Conservation (phyloP, 495 filamentous ascomycete species). For the Rusavskia elegans region DNA sequence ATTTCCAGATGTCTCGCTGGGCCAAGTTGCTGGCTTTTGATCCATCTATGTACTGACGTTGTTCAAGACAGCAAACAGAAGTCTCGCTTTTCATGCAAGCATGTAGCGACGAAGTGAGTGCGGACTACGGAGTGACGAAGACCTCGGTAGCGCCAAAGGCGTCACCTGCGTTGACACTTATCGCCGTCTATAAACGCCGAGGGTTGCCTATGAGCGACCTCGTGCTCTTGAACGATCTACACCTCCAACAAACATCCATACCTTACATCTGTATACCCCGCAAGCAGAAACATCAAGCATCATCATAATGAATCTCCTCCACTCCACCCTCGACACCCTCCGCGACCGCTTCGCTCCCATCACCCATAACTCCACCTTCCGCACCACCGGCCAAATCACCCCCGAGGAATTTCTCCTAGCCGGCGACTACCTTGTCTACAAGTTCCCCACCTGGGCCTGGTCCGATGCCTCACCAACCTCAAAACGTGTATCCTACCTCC, state of each 20-base stretch:
- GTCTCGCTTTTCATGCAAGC: no score
- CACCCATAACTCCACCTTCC: conserved; percentile 83
- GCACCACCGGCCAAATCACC: conserved; percentile 82
- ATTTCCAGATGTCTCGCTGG: no score
- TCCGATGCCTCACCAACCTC: conserved; percentile 61
- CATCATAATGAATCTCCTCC: conserved; percentile 39
- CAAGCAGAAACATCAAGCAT: not conserved
- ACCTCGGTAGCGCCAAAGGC: no score
- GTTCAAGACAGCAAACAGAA: no score
- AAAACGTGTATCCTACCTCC: conserved; percentile 69
- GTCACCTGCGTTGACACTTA: no score
- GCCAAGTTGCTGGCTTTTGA: no score
- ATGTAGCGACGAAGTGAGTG: no score
- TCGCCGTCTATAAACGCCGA: no score
- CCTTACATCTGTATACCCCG: not conserved
- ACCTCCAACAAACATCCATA: not conserved
- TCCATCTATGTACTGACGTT: no score
- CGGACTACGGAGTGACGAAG: no score
- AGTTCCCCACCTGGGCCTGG: conserved; percentile 99
- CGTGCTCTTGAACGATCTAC: not conserved
- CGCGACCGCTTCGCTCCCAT: conserved; percentile 82
- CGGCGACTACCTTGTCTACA: conserved; percentile 96
- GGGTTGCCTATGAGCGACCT: no score
- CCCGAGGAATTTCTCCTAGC: conserved; percentile 94
- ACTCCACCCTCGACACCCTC: conserved; percentile 68